Base-by-base conservation (phyloP, 164 flowering plant genomes). In the Cinnamomum micranthum region DNA sequence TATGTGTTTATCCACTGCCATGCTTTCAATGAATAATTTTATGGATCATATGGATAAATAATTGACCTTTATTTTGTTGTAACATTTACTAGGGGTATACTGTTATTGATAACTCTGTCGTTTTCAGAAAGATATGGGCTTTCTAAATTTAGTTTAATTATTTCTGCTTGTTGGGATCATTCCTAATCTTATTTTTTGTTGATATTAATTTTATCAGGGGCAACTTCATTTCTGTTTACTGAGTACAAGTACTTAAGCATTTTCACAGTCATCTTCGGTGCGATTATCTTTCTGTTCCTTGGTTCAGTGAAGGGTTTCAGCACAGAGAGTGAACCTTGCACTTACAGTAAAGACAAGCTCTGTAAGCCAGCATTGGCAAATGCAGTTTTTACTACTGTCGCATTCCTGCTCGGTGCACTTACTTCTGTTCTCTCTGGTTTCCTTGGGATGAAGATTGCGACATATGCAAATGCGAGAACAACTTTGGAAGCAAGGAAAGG, bases 381-480 rank as follows among this genome's bases (percentile, higher is more conserved):
- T 68, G 79, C 79, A 2, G 13, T 59, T 14, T 77, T 77, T 62
- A 77, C 68, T 41, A 77, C 79, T 11, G 47, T 77, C 35, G 65
- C 79, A 11, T 77, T 77, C 62, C 24, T 77, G 23, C 75, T 77
- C 47, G 79, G 79, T 10, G 79, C 76, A 7, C 0, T 77, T 22
- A 77, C 79, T 20, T 77, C 79, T 13, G 74, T 77, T n/a, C 31
- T 77, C 9, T 77, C 79, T 4, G 76, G 79, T 68, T 77, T 73
- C 66, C 72, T 77, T 50, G 79, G 79, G 68, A 76, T 76, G 78
- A 76, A 76, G 27, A 76, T 76, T 55, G 78, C 78, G 5, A 76
- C 78, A 17, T 76, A 65, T 66, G 78, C 78, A 14, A 76, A 76
- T 71, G 78, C 75, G 2, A 76, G 78, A 55, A 76, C 78, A 67